A percentile compares a stretch with the other conserved stretches of the same genome.
These are phyloP conservation scores for Larix kaempferi DNA, from an alignment of 75 land plant species.

Conservation along the genomic window DNA sequence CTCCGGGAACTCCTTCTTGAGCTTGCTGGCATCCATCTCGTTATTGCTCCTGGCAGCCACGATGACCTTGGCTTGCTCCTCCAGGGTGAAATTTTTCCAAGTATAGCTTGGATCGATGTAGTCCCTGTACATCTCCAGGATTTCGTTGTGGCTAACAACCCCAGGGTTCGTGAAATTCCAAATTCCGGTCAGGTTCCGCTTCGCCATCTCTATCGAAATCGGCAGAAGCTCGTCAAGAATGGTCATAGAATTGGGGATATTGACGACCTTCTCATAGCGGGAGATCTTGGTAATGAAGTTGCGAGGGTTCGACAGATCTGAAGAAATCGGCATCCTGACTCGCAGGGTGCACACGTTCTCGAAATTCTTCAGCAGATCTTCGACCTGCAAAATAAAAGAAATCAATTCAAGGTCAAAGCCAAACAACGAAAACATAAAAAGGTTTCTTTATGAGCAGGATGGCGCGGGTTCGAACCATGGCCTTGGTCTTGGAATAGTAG, in stretches of 20 bases:
- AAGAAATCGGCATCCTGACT: conserved; percentile 72
- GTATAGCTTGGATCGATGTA: conserved; percentile 64
- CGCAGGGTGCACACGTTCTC: conserved; percentile 78
- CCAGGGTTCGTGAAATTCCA: conserved; percentile 71
- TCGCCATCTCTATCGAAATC: conserved; percentile 78
- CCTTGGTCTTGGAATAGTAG: conserved; percentile 71
- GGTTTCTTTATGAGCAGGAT: too few species aligned
- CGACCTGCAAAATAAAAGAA: conserved; percentile 36
- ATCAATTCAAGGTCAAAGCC: neutral
- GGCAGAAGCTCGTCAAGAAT: conserved; percentile 75
- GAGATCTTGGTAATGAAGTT: conserved; percentile 80
- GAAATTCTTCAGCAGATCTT: conserved; percentile 61
- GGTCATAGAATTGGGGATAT: conserved; percentile 81
- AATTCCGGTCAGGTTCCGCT: conserved; percentile 60
- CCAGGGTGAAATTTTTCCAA: conserved; percentile 70
- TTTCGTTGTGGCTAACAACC: conserved; percentile 67
- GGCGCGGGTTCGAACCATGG: conserved; percentile 39
- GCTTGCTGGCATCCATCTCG: conserved; percentile 63
- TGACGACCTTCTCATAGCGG: conserved; percentile 67
- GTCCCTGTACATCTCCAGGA: conserved; percentile 64
- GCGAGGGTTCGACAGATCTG: conserved; percentile 62
- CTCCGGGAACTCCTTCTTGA: conserved; percentile 64
- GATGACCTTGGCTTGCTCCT: conserved; percentile 80
- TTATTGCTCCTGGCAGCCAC: conserved; percentile 80
- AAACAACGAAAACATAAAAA: too few species aligned